Evolutionary conservation across 2,329 filamentous ascomycete species (phyloP).

Genomic region (Septoria linicola): DNA sequence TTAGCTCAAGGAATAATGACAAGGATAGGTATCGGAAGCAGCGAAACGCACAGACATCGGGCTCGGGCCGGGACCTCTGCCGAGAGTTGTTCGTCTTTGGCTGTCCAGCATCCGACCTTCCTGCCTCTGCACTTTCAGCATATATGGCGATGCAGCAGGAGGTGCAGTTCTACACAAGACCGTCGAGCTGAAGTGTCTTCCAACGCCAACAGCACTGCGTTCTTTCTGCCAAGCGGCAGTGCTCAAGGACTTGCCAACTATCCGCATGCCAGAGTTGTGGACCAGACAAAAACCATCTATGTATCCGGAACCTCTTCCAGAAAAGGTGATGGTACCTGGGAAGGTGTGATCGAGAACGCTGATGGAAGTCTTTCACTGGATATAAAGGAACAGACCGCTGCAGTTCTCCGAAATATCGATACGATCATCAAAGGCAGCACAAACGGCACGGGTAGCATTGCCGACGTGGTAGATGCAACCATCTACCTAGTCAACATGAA

Average conservation of each 20-base stretch:
- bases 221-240: conserved; percentile 15
- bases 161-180: too few species aligned
- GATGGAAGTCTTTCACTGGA: conserved; percentile 15
- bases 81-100: neutral
- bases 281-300: conserved; percentile 18
- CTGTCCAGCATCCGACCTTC: too few species aligned
- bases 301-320: conserved; percentile 23
- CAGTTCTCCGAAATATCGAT: conserved; percentile 21
- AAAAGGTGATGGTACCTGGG: conserved; percentile 20
- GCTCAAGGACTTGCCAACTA: conserved; percentile 24
- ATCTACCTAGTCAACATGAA: conserved; percentile 48
- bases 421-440: conserved; percentile 20
- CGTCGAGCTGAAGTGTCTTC: neutral
- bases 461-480: conserved; percentile 31
- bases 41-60: neutral
- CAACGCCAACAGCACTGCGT: conserved; percentile 12
- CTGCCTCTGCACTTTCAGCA: too few species aligned
- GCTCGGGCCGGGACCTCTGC: conserved; percentile 4
- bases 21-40: too few species aligned
- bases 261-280: conserved; percentile 16
- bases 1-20: too few species aligned
- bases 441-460: conserved; percentile 17
- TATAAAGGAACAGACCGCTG: conserved; percentile 19
- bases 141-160: too few species aligned
- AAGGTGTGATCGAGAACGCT: conserved; percentile 14